phyloP scores from a whole-genome alignment of 2,329 filamentous ascomycete genomes.

The Diaporthe ampelina region DNA sequence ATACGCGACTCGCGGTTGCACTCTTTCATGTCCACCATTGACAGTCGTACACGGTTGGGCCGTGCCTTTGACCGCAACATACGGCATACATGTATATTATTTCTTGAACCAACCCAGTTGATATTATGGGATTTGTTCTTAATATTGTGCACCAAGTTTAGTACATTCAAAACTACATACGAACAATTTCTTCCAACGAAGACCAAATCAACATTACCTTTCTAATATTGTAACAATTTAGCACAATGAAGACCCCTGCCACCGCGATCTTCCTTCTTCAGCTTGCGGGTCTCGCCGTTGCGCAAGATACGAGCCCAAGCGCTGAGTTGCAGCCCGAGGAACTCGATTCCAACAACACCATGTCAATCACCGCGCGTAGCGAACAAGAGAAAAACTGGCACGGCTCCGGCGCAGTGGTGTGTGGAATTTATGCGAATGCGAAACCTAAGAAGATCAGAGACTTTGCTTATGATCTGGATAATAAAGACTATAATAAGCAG shows the following conservation, averaged over 20 bases:
- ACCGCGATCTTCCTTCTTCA: neutral
- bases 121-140: slow-evolving; percentile 10
- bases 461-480: neutral
- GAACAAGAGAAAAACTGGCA: neutral
- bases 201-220: neutral
- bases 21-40: slow-evolving; percentile 8
- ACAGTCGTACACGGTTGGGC: neutral
- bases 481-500: neutral
- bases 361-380: neutral
- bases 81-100: slow-evolving; percentile 7
- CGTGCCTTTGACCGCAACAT: slow-evolving; percentile 17
- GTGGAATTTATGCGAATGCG: slow-evolving; percentile 32
- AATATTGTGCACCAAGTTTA: slow-evolving; percentile 34
- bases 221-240: neutral
- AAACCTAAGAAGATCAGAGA: neutral
- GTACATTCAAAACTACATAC: neutral
- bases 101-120: neutral
- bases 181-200: neutral
- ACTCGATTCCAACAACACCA: neutral
- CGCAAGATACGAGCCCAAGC: neutral
- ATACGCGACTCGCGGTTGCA: neutral
- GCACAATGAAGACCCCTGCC: neutral
- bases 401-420: slow-evolving; percentile 5
- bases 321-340: neutral
- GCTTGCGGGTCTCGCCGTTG: neutral